Conservation (phyloP, 805 yeast genomes). For the Starmerella khaoyaiensis region DNA sequence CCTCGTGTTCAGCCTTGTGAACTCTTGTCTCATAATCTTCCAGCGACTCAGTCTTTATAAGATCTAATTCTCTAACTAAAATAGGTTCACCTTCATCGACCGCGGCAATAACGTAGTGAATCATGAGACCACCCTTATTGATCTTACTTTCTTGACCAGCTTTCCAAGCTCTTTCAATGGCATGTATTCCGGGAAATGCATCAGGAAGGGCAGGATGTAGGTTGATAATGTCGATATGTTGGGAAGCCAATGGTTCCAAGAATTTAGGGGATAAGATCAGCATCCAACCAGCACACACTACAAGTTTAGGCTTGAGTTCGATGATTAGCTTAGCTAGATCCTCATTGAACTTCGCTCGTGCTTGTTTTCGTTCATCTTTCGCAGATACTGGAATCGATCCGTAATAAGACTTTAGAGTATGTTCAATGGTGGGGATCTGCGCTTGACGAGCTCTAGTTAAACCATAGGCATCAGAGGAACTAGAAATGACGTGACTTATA, state of each 20-base stretch:
- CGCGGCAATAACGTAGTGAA: conserved; percentile 89
- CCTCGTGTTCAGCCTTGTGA: conserved; percentile 72
- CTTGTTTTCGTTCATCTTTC: conserved; percentile 40
- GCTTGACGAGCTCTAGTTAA: conserved; percentile 62
- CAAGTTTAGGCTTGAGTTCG: conserved; percentile 53
- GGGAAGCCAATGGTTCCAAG: conserved; percentile 48
- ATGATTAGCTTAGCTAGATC: conserved; percentile 65
- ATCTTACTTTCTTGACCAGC: conserved; percentile 81
- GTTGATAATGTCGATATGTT: conserved; percentile 68
- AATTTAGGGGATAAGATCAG: conserved; percentile 72
- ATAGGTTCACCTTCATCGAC: conserved; percentile 91
- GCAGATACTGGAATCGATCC: conserved; percentile 61
- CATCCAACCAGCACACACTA: conserved; percentile 99
- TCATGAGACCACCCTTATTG: conserved; percentile 81
- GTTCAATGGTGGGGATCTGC: conserved; percentile 54
- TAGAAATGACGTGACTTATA: conserved; percentile 72
- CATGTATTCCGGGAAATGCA: conserved; percentile 92
- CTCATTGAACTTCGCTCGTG: conserved; percentile 58
- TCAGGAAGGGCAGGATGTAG: conserved; percentile 97
- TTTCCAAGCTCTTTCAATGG: conserved; percentile 91
- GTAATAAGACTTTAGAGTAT: conserved; percentile 60
- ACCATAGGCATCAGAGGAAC: conserved; percentile 78
- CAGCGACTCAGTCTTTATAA: conserved; percentile 57
- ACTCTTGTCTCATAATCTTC: conserved; percentile 74
- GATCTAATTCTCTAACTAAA: conserved; percentile 62